Evolutionary conservation across 2,329 filamentous ascomycete genomes (phyloP), one percentile per base, ranked within the genome.

Genomic region (Gyromitra esculenta): DNA sequence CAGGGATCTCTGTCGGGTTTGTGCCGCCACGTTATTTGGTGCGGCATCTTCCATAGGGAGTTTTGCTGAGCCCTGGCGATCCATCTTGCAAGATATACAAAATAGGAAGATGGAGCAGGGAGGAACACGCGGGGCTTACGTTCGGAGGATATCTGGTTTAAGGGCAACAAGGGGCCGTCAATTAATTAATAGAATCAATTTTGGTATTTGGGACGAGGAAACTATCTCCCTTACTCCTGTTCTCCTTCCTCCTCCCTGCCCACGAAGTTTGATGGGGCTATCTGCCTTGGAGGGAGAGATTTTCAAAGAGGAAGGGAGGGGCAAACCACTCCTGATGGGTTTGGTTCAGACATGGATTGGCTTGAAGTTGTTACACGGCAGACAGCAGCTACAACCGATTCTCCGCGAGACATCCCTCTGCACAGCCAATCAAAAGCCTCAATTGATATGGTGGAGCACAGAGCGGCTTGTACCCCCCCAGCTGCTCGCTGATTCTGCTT

Each of bases 51-150:
- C 72, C 65, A 48, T 63, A 60, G 35, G 35, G 64, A 57, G 57
- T 68, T 54, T n/a, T 39, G n/a, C n/a, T 62, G 65, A 70, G 72
- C 72, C 72, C 65, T 75, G 66, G 50, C 56, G 72, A 71, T 70
- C 72, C 21, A 59, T 57, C 21, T 60, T 21, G 15, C 35, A 60
- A 35, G 11, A 31, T 2, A 57, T 37, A 73, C 48, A 9, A 60
- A 67, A 59, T 60, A 62, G 21, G 43, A 62, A 43, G 48, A 41
- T 18, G 50, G 63, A 37, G 52, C 25, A 59, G 50, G 62, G 52
- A 41, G 57, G 54, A 52, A 35, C n/a, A 73, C 31, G 62, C 57
- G 64, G 71, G 50, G 50, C 8, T n/a, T 54, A 39, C 25, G 35
- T 48, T 37, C 54, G 37, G 64, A 63, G 69, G 71, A 56, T 62